A percentile compares a stretch with the other conserved stretches of the same genome.
Evolutionary conservation across 1,284 basidiomycete species (phyloP).

Genomic region (Microbotryum saponariae): DNA sequence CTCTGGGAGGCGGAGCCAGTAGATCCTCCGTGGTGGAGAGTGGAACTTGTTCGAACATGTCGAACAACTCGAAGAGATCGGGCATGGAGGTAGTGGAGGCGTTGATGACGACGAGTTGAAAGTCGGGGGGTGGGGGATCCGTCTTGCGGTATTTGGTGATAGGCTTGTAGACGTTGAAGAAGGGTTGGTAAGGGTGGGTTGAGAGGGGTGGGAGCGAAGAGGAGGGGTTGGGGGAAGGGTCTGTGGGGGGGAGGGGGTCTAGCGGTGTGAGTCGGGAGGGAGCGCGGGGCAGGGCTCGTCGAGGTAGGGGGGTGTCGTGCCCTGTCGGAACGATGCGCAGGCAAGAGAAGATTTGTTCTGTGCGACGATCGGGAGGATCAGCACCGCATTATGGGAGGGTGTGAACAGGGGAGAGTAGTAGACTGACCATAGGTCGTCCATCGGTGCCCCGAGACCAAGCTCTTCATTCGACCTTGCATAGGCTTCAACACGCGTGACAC

Average conservation of each 20-base stretch:
- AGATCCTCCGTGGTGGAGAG: slow-evolving; percentile 8
- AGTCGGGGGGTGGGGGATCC: slow-evolving; percentile 72
- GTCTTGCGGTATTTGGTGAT: slow-evolving; percentile 73
- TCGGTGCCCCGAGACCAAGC: slow-evolving; percentile 17
- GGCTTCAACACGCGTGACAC: not conserved
- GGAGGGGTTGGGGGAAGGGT: slow-evolving; percentile 4
- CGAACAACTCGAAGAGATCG: slow-evolving; percentile 57
- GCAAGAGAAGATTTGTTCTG: slow-evolving; percentile 53
- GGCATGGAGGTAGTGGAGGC: slow-evolving; percentile 66
- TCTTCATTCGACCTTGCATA: slow-evolving; percentile 9
- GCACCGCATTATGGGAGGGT: not conserved
- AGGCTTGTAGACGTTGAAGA: slow-evolving; percentile 91
- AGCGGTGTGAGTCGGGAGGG: slow-evolving; percentile 31
- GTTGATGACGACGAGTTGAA: slow-evolving; percentile 73
- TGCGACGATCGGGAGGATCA: not conserved
- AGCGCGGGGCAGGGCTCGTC: slow-evolving; percentile 40
- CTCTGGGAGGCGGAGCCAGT: slow-evolving; percentile 4
- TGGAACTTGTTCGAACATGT: slow-evolving; percentile 57
- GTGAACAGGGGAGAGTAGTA: not conserved
- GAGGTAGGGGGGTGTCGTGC: slow-evolving; percentile 43
- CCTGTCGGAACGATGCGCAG: slow-evolving; percentile 70
- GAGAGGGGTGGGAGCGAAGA: slow-evolving; percentile 6
- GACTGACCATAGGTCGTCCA: slow-evolving; percentile 36
- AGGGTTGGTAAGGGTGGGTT: slow-evolving; percentile 65
- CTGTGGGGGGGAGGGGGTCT: slow-evolving; percentile 4